These are phyloP conservation scores for Alternaria arbusti DNA, from an alignment of 2,329 filamentous ascomycete genomes.

Conservation along the genomic window DNA sequence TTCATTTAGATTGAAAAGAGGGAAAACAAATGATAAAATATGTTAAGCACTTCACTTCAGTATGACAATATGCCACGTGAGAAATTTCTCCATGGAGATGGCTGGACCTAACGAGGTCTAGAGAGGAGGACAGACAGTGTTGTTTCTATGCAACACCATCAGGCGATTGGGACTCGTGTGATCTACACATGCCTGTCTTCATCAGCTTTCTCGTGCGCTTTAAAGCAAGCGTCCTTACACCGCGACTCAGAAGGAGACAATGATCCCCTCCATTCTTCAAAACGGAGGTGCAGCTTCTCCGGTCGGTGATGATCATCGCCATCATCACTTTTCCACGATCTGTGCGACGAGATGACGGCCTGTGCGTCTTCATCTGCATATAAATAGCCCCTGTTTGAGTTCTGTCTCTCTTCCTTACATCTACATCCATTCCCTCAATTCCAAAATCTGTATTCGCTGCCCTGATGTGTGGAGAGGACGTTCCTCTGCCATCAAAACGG, in stretches of 20 bases:
- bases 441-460: too few species aligned
- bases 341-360: neutral
- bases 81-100: too few species aligned
- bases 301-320: neutral
- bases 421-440: neutral
- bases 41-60: neutral
- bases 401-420: neutral
- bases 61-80: too few species aligned
- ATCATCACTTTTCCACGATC: neutral
- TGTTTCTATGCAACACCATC: too few species aligned
- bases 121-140: too few species aligned
- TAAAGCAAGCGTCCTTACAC: neutral
- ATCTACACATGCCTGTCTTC: too few species aligned
- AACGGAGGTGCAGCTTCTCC: neutral
- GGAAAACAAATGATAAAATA: neutral
- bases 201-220: too few species aligned
- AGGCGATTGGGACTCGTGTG: too few species aligned
- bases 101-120: too few species aligned
- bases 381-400: fast-evolving
- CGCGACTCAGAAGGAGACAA: neutral
- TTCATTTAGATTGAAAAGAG: neutral
- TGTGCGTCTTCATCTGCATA: neutral
- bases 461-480: neutral
- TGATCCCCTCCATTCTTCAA: neutral
- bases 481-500: neutral